Conservation (phyloP, 176 grass and related monocot species). For the Musa acuminata region DNA sequence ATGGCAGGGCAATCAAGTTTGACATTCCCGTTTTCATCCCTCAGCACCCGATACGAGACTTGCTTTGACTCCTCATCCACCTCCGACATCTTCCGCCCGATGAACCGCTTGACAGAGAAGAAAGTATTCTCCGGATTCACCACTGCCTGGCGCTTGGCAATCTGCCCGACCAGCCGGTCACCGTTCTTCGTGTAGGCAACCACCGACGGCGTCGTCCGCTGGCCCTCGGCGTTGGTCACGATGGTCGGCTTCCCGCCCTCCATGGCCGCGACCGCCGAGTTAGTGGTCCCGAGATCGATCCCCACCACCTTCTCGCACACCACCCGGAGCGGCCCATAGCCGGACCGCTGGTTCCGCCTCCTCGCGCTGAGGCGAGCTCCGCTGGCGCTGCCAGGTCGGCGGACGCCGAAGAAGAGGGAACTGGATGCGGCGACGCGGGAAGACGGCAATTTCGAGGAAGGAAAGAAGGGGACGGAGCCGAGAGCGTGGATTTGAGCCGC, state of each 20-base stretch:
- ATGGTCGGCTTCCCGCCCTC: slow-evolving; percentile 97
- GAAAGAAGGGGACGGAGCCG: slow-evolving; percentile 35
- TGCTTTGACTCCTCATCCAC: slow-evolving; percentile 97
- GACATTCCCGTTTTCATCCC: slow-evolving; percentile 92
- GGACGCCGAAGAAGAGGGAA: slow-evolving; percentile 46
- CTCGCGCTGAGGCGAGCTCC: slow-evolving; percentile 6
- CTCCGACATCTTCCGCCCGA: slow-evolving; percentile 91
- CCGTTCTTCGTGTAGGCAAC: slow-evolving; percentile 86
- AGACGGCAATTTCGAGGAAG: slow-evolving; percentile 29
- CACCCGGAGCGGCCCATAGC: slow-evolving; percentile 49
- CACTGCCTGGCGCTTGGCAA: slow-evolving; percentile 93
- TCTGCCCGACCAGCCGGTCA: slow-evolving; percentile 81
- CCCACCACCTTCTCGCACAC: slow-evolving; percentile 95
- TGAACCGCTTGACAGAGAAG: slow-evolving; percentile 97
- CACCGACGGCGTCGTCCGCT: slow-evolving; percentile 86
- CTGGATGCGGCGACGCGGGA: slow-evolving; percentile 16
- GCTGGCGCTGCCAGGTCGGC: slow-evolving; percentile 13
- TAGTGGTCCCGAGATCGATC: slow-evolving; percentile 90
- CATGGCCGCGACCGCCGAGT: slow-evolving; percentile 96
- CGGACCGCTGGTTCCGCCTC: slow-evolving; percentile 19
- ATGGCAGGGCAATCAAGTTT: slow-evolving; percentile 98
- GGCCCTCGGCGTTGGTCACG: slow-evolving; percentile 93
- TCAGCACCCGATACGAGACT: slow-evolving; percentile 69
- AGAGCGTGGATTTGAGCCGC: slow-evolving; percentile 25
- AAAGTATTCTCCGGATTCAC: slow-evolving; percentile 99